These are phyloP conservation scores for Lactifluus piperatus DNA, from an alignment of 768 basidiomycete genomes.

Conservation along the genomic window DNA sequence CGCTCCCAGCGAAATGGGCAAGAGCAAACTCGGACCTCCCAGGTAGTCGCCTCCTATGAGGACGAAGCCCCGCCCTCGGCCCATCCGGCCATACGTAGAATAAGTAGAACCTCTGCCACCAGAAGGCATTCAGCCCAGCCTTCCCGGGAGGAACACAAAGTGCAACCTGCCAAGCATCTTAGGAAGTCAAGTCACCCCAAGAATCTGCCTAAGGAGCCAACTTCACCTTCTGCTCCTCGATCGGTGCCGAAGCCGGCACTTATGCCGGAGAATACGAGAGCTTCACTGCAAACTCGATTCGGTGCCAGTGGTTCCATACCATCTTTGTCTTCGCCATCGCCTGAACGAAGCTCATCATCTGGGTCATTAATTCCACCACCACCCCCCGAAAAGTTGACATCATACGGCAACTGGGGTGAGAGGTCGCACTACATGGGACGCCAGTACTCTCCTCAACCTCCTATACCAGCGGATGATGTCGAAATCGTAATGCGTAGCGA, in stretches of 20 bases:
- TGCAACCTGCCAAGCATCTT: background rate
- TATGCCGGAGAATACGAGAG: background rate
- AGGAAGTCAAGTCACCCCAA: conserved; percentile 1
- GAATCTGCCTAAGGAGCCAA: background rate
- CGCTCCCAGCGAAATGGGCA: background rate
- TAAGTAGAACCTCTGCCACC: background rate
- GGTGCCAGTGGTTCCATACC: background rate
- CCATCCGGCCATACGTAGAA: conserved; percentile 8
- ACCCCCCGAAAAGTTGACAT: conserved; percentile 4
- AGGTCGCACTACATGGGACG: background rate
- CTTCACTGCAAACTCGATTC: background rate
- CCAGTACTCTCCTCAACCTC: background rate
- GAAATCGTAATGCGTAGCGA: conserved; percentile 9
- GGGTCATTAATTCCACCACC: background rate
- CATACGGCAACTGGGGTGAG: background rate
- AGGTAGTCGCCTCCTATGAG: background rate
- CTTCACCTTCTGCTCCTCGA: background rate
- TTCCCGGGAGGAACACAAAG: background rate
- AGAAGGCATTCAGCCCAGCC: background rate
- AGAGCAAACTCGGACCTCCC: background rate
- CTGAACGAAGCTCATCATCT: background rate
- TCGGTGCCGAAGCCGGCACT: background rate
- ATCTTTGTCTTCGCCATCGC: background rate
- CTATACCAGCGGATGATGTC: background rate
- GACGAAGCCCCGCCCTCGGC: conserved; percentile 9